Evolutionary conservation across 805 yeast species (phyloP), one percentile per base, ranked within the genome.

Genomic region (Cyberlindnera japonica): DNA sequence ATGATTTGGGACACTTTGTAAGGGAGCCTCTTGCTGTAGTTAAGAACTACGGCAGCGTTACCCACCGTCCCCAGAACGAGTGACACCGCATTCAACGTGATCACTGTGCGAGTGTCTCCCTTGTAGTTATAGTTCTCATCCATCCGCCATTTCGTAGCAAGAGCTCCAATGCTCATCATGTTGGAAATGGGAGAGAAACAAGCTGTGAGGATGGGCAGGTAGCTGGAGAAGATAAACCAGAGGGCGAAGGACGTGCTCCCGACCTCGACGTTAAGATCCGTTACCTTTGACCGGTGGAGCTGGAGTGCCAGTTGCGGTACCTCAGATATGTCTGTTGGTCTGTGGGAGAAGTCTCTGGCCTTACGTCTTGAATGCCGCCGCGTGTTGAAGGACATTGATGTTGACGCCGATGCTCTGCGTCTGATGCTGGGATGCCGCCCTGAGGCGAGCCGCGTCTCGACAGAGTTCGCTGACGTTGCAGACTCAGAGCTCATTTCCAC

Each of bases 111-210:
- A 0, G 66, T 59, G 35, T 74, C 79, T 2, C 45, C 33, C 1
- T 65, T 51, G 8, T 49, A 47, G 1, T 44, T 30, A 0, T 63
- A 61, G n/a, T 47, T 48, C 3, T 48, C 55, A 18, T 59, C 56
- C 5, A 54, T 33, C 37, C 81, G 59, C 96, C 96, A 87, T 35
- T 72, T 68, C 41, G 83, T 81, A 0, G 80, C 77, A 13, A 85
- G 68, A 6, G 90, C 86, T 2, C 83, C 79, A 5, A 84, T 67
- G 0, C 91, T 82, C 30, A 79, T 71, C 70, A 84, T 73, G 50
- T 85, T 85, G 6, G 91, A 80, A 20, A 87, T 51, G 0, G 95
- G 95, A 0, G 93, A 95, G 26, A 81, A 53, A 49, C 91, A 83
- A 5, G 91, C 88, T 1, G 90, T 79, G 7, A 82, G 57, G 19